These are phyloP conservation scores for Alternaria viburni DNA, from an alignment of 2,329 filamentous ascomycete genomes.

Conservation along the genomic window DNA sequence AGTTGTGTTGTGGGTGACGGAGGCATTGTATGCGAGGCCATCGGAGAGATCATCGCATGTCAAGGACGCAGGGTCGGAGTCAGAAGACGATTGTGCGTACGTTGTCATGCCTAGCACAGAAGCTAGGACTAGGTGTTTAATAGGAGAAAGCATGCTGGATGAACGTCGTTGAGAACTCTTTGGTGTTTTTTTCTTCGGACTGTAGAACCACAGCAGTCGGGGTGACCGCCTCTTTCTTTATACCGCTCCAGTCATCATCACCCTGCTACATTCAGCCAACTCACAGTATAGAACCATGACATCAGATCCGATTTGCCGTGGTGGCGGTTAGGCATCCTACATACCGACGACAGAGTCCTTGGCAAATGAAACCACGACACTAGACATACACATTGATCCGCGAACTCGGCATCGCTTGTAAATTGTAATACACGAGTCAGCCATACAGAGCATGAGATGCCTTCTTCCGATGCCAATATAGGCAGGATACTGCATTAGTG, in stretches of 20 bases:
- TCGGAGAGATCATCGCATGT: background rate
- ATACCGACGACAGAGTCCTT: background rate
- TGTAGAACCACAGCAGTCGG: background rate
- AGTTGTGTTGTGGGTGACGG: background rate
- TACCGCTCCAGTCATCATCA: background rate
- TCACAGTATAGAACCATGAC: background rate
- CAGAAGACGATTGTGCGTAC: background rate
- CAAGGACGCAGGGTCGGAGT: background rate
- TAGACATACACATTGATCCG: background rate
- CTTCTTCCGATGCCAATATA: background rate
- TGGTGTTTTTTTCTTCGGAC: background rate
- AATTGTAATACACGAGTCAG: background rate
- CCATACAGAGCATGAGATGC: background rate
- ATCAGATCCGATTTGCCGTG: background rate
- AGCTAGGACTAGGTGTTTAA: background rate
- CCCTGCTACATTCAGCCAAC: background rate
- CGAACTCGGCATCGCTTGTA: background rate
- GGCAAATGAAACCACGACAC: background rate
- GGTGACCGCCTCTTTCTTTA: background rate
- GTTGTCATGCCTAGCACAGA: background rate
- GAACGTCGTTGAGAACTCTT: background rate
- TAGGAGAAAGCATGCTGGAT: background rate
- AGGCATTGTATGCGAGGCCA: background rate
- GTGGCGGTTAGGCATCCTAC: background rate
- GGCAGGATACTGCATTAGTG: background rate